phyloP scores from a whole-genome alignment of 2,329 filamentous ascomycete species.

The Microdochium bolleyi region DNA sequence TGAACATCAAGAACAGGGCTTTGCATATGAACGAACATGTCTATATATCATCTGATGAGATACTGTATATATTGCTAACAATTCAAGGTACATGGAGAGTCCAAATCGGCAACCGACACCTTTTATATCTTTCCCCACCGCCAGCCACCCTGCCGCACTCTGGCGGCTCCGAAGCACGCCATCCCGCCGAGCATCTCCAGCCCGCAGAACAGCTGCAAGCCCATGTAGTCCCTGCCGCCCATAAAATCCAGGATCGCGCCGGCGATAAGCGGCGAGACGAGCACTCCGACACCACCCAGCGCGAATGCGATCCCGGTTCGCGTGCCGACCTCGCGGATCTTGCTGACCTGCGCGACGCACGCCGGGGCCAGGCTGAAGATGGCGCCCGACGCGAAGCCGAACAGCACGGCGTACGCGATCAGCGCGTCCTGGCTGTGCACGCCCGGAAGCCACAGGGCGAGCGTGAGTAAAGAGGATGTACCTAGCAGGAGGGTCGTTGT shows the following conservation, averaged over 20 bases:
- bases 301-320: conserved; percentile 58
- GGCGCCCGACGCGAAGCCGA: conserved; percentile 57
- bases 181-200: conserved; percentile 27
- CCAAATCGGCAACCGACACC: no score
- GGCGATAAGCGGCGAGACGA: conserved; percentile 61
- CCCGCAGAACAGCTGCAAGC: conserved; percentile 60
- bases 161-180: conserved; percentile 13
- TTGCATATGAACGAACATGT: no score
- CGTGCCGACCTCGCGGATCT: conserved; percentile 61
- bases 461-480: conserved; percentile 27
- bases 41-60: no score
- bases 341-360: conserved; percentile 62
- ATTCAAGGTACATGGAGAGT: no score
- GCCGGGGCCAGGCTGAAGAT: conserved; percentile 55
- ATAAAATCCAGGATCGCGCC: conserved; percentile 48
- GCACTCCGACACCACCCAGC: conserved; percentile 52
- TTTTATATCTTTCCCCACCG: neutral
- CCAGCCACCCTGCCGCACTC: conserved; percentile 16
- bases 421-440: conserved; percentile 35
- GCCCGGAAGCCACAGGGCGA: conserved; percentile 33
- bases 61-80: no score
- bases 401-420: conserved; percentile 54
- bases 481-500: conserved; percentile 35
- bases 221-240: conserved; percentile 36
- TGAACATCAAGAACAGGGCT: no score